Conservation (phyloP, 1,284 basidiomycete genomes). For the Ceratobasidium sp. region DNA sequence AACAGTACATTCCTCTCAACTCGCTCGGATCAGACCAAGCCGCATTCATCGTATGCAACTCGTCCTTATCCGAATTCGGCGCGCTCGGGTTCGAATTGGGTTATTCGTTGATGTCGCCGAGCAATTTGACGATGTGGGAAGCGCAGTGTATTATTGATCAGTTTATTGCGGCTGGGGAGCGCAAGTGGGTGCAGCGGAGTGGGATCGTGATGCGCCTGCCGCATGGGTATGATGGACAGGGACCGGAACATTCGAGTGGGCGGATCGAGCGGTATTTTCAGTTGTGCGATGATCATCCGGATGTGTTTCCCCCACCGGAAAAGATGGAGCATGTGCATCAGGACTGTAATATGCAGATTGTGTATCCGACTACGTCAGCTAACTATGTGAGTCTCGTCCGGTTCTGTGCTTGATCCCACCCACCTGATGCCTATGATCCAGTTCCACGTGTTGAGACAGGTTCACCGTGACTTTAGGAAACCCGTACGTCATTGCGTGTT, state of each 20-base stretch:
- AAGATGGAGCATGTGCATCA: slow-evolving; percentile 97
- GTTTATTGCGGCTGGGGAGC: slow-evolving; percentile 97
- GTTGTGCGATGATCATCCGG: slow-evolving; percentile 97
- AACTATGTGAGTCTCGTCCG: slow-evolving; percentile 78
- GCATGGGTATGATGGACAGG: slow-evolving; percentile 99
- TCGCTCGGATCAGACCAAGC: slow-evolving; percentile 91
- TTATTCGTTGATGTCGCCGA: slow-evolving; percentile 97
- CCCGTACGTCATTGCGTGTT: slow-evolving; percentile 65
- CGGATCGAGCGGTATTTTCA: slow-evolving; percentile 98
- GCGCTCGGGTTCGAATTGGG: slow-evolving; percentile 98
- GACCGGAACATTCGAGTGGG: slow-evolving; percentile 98
- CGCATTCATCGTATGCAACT: slow-evolving; percentile 96
- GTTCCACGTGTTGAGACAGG: slow-evolving; percentile 97
- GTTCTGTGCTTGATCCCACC: slow-evolving; percentile 1
- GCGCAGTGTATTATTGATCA: slow-evolving; percentile 93
- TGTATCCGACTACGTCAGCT: slow-evolving; percentile 94
- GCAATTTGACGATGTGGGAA: slow-evolving; percentile 97
- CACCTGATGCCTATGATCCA: slow-evolving; percentile 53
- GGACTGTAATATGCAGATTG: slow-evolving; percentile 99
- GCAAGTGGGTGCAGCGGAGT: slow-evolving; percentile 97
- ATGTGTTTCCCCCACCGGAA: slow-evolving; percentile 88
- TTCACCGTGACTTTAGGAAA: slow-evolving; percentile 96
- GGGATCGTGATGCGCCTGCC: slow-evolving; percentile 94
- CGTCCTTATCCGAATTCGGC: slow-evolving; percentile 96
- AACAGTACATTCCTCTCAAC: slow-evolving; percentile 90